Evolutionary conservation across 1,284 basidiomycete genomes (phyloP), one percentile per base, ranked within the genome.

Genomic region (Apiotrichum gamsii): DNA sequence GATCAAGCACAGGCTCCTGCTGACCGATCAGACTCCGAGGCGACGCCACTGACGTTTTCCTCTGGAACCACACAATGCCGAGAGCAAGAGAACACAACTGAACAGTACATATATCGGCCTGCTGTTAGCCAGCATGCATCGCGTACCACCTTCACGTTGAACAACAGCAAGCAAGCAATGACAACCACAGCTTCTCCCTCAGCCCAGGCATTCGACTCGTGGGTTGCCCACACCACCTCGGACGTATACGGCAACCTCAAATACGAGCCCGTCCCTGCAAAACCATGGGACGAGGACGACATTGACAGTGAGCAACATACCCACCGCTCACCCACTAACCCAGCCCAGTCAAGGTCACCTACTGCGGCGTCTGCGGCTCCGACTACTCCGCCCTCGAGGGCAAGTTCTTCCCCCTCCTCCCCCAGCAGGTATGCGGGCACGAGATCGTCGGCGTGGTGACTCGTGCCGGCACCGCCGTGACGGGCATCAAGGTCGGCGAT

Each of bases 221-320:
- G 69, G 70, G 61, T 58, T 8, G 70, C 64, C 5, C 59, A 62
- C 45, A 64, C 50, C 52, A 54, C 54, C 39, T 59, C 69, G 33
- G 62, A 64, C 5, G 52, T 66, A 51, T 49, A 71, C 45, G 72
- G 70, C n/a, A 62, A 72, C 34, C 49, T 74, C 45, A 61, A 68
- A 51, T 65, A 58, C 50, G 52, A 59, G 51, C 60, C 67, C 37
- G 67, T 69, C 50, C 51, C 62, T 44, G 66, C 67, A 29, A 72
- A 73, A 58, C 44, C 59, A 19, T 73, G 65, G 51, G 65, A 63
- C 18, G 68, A 72, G 35, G 66, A 65, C 43, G 72, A 74, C 47
- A 62, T 74, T 29, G 72, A 74, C 29, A 64, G 65, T 64, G 54
- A 56, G 65, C 8, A 2, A n/a, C 20, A 8, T 38, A 14, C 16